Base-by-base conservation (phyloP, 108 stramenopile species). In the Thalassiosira profunda region DNA sequence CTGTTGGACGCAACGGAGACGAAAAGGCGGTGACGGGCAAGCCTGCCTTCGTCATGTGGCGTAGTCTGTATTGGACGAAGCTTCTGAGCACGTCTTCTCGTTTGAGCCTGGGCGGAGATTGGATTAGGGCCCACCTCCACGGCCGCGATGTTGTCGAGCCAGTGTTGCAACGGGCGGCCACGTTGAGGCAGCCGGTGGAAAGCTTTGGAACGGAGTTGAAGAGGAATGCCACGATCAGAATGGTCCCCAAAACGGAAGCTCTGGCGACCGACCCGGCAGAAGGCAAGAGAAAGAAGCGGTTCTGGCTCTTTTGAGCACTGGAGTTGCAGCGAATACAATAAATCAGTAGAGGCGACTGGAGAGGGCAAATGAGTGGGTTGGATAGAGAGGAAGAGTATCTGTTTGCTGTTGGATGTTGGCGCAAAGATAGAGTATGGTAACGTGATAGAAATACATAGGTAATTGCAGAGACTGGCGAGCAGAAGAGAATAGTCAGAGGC, bases 11-110 rank as follows among this genome's bases (percentile, higher is more conserved):
- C 10, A 49, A 40, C 35, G 59, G 14, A 15, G 72, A 33, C 35
- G 58, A 58, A 38, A 47, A 41, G 35, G 80, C 30, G 48, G 18
- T 86, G 28, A 45, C 42, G 20, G 91, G 91, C 8, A 54, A 57
- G 29, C 38, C 78, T 52, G 86, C 88, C 12, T 91, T 82, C 43
- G 31, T 58, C 2, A 44, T 89, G 4, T 92, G 91, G 91, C 69
- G 89, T 24, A 60, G 79, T 29, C 83, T 85, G 12, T 92, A 92
- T 53, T 87, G 84, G 78, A 82, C 87, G 17, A 85, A 87, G 68
- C 82, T 77, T n/a, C 72, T 85, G 14, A 80, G 79, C 23, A 81
- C 56, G 37, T 28, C 71, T 15, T 86, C 83, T 74, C 88, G 88
- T 61, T 63, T 79, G 12, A 63, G 85, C 18, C 79, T 90, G n/a